Percentiles rank a stretch among this genome's conserved stretches.
Evolutionary conservation across 1,139 yeast genomes (phyloP).

Genomic region (Saccharomyces pastorianus): DNA sequence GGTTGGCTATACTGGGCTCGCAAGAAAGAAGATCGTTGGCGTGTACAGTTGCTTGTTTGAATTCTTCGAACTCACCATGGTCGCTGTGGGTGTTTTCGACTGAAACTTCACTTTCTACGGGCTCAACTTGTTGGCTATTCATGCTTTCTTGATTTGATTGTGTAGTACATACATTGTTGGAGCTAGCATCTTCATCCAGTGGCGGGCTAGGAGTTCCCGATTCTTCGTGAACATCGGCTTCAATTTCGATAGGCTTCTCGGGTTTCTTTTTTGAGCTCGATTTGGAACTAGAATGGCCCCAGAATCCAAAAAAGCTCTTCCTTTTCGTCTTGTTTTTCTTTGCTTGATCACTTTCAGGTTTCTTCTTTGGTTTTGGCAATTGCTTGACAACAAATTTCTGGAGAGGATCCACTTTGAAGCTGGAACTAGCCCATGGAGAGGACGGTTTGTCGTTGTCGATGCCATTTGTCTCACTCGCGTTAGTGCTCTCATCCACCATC

Average conservation of each 20-base stretch:
- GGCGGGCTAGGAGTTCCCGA: neutral
- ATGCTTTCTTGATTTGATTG: neutral
- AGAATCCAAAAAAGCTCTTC: conserved; percentile 22
- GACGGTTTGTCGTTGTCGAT: conserved; percentile 3
- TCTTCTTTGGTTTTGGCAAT: conserved; percentile 20
- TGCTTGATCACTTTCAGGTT: conserved; percentile 3
- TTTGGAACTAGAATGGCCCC: conserved; percentile 9
- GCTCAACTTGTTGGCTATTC: neutral
- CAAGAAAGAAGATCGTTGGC: neutral
- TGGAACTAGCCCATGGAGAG: conserved; percentile 8
- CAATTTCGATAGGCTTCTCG: neutral
- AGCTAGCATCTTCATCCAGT: neutral
- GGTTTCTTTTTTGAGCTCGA: neutral
- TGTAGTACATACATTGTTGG: neutral
- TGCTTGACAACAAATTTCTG: conserved; percentile 23
- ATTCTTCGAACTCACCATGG: neutral
- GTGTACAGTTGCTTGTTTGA: neutral
- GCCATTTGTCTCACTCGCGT: neutral
- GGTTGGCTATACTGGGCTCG: neutral
- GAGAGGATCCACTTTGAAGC: conserved; percentile 27
- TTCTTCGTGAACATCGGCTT: neutral
- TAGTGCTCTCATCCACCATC: neutral
- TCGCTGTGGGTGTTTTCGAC: neutral
- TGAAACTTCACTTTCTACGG: neutral
- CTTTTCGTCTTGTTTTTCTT: conserved; percentile 14